Evolutionary conservation across 1,139 yeast genomes (phyloP), one percentile per base, ranked within the genome.

Genomic region (Saccharomyces hybrid): DNA sequence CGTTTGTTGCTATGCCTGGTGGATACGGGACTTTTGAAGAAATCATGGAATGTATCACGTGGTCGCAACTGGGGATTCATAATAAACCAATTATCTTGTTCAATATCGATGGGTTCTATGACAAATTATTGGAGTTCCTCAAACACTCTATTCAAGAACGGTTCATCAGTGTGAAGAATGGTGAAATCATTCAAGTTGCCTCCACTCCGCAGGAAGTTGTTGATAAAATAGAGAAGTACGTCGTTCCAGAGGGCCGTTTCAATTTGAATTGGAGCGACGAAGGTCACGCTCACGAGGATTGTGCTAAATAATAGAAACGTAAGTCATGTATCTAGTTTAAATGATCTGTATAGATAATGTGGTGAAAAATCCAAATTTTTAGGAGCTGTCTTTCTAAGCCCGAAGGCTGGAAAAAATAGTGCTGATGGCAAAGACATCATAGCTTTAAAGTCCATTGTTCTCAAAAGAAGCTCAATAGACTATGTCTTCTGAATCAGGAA

Each of bases 11-110:
- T 0, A 76, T 89, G 73, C 96, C 97, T 16, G 97, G 97, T 58
- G 97, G 97, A 11, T 88, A 84, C 69, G 97, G 96, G 53, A 88
- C 96, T 4, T 74, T 88, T 65, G 97, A 89, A 72, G 97, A 89
- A 72, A 77, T 89, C 60, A 84, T 89, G 84, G 96, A 89, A 73
- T 86, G 88, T 54, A 86, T 87, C 53, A 89, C 97, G 5, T 89
- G 97, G 93, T 83, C 84, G 57, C 97, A 89, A 74, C 77, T 89
- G 64, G 93, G 90, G 47, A 89, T 89, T 61, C 97, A 89, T 71
- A 74, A 77, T 60, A 85, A 86, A 70, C 96, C 96, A 20, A 81
- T 89, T 63, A 84, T 89, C 20, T 69, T 89, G 50, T 83, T 83
- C 71, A 89, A 89, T 72, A 78, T 86, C 55, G 79, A 86, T 68